Conservation (phyloP, 2,329 filamentous ascomycete species). For the Tolypocladium tropicale region DNA sequence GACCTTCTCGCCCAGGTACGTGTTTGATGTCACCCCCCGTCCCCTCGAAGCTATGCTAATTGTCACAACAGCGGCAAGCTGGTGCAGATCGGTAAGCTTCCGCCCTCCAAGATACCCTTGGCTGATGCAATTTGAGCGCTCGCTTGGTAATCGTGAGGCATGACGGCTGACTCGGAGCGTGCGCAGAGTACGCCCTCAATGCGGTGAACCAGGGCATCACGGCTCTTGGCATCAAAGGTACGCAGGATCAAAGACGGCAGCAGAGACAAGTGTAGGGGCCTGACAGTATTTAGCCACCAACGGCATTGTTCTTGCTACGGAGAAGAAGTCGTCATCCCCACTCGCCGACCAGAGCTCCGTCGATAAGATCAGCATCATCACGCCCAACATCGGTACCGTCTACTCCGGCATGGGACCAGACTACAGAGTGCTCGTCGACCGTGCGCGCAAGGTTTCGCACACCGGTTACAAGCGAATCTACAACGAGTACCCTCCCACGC, state of each 20-base stretch:
- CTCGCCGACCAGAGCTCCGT: slow-evolving; percentile 92
- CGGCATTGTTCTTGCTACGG: slow-evolving; percentile 95
- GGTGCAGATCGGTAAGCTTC: slow-evolving; percentile 73
- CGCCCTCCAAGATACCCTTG: neutral
- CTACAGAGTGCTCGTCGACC: slow-evolving; percentile 95
- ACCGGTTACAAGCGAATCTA: slow-evolving; percentile 99
- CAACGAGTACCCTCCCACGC: slow-evolving; percentile 98
- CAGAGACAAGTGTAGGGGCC: neutral
- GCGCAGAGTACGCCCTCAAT: slow-evolving; percentile 91
- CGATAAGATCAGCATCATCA: slow-evolving; percentile 96
- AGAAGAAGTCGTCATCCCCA: slow-evolving; percentile 98
- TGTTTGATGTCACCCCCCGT: slow-evolving; percentile 12
- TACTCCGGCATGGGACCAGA: slow-evolving; percentile 99
- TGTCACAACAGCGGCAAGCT: slow-evolving; percentile 75
- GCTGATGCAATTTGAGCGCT: neutral
- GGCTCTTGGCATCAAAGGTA: slow-evolving; percentile 96
- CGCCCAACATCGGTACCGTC: slow-evolving; percentile 98
- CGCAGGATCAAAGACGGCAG: neutral
- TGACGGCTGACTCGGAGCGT: slow-evolving; percentile 1
- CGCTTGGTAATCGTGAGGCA: neutral
- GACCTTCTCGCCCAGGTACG: slow-evolving; percentile 97
- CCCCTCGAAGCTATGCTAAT: slow-evolving; percentile 24
- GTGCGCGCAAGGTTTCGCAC: slow-evolving; percentile 95
- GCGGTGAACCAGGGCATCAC: slow-evolving; percentile 99
- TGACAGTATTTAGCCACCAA: slow-evolving; percentile 64